Percentiles rank a stretch among this genome's conserved stretches.
These are phyloP conservation scores for Metschnikowia gruessii DNA, from an alignment of 805 yeast genomes.

Conservation along the genomic window DNA sequence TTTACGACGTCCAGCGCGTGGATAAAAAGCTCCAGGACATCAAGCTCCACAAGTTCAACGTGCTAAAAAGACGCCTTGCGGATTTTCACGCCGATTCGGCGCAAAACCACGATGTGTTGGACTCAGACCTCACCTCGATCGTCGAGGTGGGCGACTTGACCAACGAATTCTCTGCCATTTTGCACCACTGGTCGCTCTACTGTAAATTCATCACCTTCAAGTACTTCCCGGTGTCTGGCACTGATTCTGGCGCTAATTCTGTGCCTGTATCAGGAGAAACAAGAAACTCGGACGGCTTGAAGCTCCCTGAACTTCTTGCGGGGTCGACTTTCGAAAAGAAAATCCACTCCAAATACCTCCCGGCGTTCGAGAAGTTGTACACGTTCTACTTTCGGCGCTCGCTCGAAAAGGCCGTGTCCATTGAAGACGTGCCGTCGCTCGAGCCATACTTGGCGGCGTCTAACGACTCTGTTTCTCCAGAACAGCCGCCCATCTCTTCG, in stretches of 20 bases:
- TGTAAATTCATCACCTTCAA: constrained; percentile 66
- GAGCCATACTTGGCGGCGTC: constrained; percentile 37
- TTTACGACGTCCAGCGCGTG: constrained; percentile 67
- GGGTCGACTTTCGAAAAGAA: constrained; percentile 57
- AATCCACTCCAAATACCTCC: constrained; percentile 49
- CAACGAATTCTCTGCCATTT: constrained; percentile 68
- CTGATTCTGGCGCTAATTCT: neutral
- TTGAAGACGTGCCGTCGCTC: constrained; percentile 69
- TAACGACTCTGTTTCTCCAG: constrained; percentile 35
- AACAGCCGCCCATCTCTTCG: constrained; percentile 71
- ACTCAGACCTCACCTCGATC: constrained; percentile 46
- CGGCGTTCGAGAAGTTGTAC: constrained; percentile 62
- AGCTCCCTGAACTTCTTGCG: constrained; percentile 51
- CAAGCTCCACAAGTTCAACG: constrained; percentile 43
- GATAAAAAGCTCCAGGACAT: constrained; percentile 55
- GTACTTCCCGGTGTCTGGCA: constrained; percentile 41
- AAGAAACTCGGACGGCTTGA: constrained; percentile 21
- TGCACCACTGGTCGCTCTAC: constrained; percentile 84
- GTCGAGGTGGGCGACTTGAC: constrained; percentile 64
- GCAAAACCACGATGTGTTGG: constrained; percentile 21
- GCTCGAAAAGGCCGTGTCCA: constrained; percentile 71
- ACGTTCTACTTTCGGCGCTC: constrained; percentile 72
- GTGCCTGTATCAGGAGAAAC: neutral
- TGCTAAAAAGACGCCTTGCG: constrained; percentile 19
- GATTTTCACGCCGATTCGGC: constrained; percentile 3